Conservation (phyloP, 352 stramenopile genomes). For the Phytophthora gonapodyides region DNA sequence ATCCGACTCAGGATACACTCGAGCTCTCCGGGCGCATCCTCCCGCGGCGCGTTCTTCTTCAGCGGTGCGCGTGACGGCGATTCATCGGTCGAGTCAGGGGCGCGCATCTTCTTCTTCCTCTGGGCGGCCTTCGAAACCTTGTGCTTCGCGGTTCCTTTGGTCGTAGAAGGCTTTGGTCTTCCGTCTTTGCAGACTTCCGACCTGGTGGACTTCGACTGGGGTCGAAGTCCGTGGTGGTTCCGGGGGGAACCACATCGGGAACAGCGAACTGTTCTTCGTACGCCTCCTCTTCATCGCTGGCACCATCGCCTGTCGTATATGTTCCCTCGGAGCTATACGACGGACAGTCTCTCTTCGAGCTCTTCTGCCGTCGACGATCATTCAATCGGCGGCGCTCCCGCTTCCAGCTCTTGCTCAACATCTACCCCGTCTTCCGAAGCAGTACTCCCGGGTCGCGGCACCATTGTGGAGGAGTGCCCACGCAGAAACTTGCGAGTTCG, state of each 20-base stretch:
- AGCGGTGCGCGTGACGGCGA: not conserved
- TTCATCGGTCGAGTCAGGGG: slow-evolving; percentile 2
- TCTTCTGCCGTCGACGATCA: slow-evolving; percentile 7
- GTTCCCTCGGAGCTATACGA: slow-evolving; percentile 11
- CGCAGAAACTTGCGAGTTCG: not conserved
- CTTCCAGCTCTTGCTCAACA: not conserved
- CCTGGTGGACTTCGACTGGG: not conserved
- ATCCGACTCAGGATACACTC: not conserved
- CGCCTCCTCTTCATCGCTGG: slow-evolving; percentile 6
- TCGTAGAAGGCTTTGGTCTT: slow-evolving; percentile 6
- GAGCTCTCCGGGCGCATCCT: not conserved
- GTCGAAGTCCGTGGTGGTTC: slow-evolving; percentile 2
- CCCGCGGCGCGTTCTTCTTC: not conserved
- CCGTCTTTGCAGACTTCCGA: slow-evolving; percentile 1
- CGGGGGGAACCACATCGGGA: slow-evolving; percentile 7
- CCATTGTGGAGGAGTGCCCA: slow-evolving; percentile 17
- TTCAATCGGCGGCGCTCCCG: slow-evolving; percentile 4
- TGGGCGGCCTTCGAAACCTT: not conserved
- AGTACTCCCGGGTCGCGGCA: slow-evolving; percentile 24
- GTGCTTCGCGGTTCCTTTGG: not conserved
- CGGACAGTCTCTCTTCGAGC: not conserved
- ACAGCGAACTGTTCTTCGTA: slow-evolving; percentile 8
- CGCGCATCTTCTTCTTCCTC: slow-evolving; percentile 15
- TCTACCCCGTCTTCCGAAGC: slow-evolving; percentile 8
- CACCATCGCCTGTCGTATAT: slow-evolving; percentile 1